phyloP scores from a whole-genome alignment of 495 filamentous ascomycete genomes.

The Podospora didyma region DNA sequence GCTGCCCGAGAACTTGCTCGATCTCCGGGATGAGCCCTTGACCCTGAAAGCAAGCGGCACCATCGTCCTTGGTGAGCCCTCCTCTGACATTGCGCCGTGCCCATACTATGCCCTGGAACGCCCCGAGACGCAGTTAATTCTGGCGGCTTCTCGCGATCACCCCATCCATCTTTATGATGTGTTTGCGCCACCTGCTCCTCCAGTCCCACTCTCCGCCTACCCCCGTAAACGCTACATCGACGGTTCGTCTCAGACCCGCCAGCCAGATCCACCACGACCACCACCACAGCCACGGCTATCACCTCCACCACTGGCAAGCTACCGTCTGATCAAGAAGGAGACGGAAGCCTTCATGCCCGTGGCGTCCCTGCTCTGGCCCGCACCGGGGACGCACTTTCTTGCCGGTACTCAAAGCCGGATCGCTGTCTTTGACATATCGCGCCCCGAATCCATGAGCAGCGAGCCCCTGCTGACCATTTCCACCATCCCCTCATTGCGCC shows the following conservation, averaged over 20 bases:
- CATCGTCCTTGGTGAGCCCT: conserved; percentile 61
- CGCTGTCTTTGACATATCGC: conserved; percentile 71
- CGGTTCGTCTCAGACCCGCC: no score
- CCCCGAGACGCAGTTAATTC: conserved; percentile 61
- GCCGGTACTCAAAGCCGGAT: conserved; percentile 72
- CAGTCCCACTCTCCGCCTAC: conserved; percentile 25
- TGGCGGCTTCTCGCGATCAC: conserved; percentile 64
- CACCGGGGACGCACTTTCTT: conserved; percentile 58
- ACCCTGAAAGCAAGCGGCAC: conserved; percentile 57
- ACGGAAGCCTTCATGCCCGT: conserved; percentile 79
- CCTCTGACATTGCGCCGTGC: conserved; percentile 65
- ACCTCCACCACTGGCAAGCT: conserved; percentile 53
- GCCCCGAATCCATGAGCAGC: conserved; percentile 42
- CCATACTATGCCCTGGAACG: conserved; percentile 67
- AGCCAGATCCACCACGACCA: no score
- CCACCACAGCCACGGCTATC: no score
- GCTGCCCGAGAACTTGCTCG: conserved; percentile 67
- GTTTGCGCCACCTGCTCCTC: conserved; percentile 19
- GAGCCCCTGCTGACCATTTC: conserved; percentile 59
- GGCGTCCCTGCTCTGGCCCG: conserved; percentile 66
- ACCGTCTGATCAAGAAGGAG: conserved; percentile 65
- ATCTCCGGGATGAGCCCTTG: conserved; percentile 42
- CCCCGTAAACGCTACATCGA: no score
- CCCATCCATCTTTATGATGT: conserved; percentile 66
- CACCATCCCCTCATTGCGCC: conserved; percentile 73